A percentile compares a stretch with the other conserved stretches of the same genome.
These are phyloP conservation scores for Dioscorea alata DNA, from an alignment of 106 monocot genomes.

Conservation along the genomic window DNA sequence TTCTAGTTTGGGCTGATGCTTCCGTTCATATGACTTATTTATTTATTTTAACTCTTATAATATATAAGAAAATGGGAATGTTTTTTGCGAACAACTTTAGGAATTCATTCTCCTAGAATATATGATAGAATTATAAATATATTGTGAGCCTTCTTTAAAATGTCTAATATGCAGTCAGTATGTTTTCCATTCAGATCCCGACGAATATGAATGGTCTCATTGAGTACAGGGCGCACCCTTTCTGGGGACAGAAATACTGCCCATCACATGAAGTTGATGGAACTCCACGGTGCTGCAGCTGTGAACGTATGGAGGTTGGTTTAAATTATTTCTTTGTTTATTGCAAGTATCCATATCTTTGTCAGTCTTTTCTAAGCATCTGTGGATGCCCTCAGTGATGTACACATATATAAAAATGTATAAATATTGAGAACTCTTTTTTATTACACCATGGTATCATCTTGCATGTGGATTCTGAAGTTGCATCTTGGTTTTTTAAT, in stretches of 20 bases:
- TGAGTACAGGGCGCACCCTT: conserved; percentile 86
- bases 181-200: conserved; percentile 49
- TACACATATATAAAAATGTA: too few relatives aligned
- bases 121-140: background rate
- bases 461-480: background rate
- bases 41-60: background rate
- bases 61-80: background rate
- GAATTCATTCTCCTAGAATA: background rate
- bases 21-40: too few relatives aligned
- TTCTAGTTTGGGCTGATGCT: too few relatives aligned
- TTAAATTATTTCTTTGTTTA: background rate
- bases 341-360: background rate
- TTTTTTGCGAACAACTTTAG: background rate
- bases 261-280: conserved; percentile 76
- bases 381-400: too few relatives aligned
- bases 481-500: background rate
- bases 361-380: background rate
- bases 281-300: conserved; percentile 89
- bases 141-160: background rate
- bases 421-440: too few relatives aligned
- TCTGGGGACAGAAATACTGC: conserved; percentile 90
- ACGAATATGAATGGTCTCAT: conserved; percentile 69
- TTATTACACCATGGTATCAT: background rate
- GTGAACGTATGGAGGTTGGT: conserved; percentile 89
- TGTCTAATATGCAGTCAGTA: background rate